Evolutionary conservation across 768 basidiomycete species (phyloP).

Genomic region (Trichaptum fuscoviolaceum): DNA sequence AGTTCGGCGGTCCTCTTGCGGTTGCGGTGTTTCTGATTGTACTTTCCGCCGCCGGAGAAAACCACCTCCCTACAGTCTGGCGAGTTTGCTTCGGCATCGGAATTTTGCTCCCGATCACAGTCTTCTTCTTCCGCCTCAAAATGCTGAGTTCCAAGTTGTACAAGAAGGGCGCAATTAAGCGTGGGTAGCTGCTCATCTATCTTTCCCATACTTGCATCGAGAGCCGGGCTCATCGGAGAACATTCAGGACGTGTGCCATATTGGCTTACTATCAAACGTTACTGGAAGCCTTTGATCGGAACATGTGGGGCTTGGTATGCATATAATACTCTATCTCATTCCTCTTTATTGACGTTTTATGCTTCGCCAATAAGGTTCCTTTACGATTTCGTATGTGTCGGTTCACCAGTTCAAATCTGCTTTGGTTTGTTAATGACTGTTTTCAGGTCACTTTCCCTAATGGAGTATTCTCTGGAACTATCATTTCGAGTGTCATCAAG

Average conservation of each 20-base stretch:
- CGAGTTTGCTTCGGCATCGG: slow-evolving; percentile 63
- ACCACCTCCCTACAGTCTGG: slow-evolving; percentile 62
- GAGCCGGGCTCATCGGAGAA: slow-evolving; percentile 2
- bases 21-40: slow-evolving; percentile 64
- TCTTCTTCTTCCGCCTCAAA: slow-evolving; percentile 66
- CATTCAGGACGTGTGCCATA: slow-evolving; percentile 53
- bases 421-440: background rate
- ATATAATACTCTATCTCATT: background rate
- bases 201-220: slow-evolving; percentile 8
- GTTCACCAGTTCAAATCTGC: background rate
- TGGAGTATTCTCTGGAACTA: slow-evolving; percentile 60
- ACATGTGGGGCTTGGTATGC: slow-evolving; percentile 67
- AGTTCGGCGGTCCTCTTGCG: slow-evolving; percentile 65
- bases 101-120: slow-evolving; percentile 55
- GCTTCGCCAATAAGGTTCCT: slow-evolving; percentile 43
- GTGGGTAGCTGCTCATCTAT: slow-evolving; percentile 26
- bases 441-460: slow-evolving; percentile 64
- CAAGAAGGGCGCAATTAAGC: slow-evolving; percentile 59
- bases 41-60: slow-evolving; percentile 57
- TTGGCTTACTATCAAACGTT: slow-evolving; percentile 48
- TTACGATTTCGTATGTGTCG: slow-evolving; percentile 53
- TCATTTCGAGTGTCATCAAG: slow-evolving; percentile 62
- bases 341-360: slow-evolving; percentile 6
- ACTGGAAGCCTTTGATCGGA: slow-evolving; percentile 66
- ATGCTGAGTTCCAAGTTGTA: slow-evolving; percentile 69